Percentiles rank a stretch among this genome's conserved stretches.
Conservation (phyloP, 768 basidiomycete genomes). For the Phlebiopsis gigantea region DNA sequence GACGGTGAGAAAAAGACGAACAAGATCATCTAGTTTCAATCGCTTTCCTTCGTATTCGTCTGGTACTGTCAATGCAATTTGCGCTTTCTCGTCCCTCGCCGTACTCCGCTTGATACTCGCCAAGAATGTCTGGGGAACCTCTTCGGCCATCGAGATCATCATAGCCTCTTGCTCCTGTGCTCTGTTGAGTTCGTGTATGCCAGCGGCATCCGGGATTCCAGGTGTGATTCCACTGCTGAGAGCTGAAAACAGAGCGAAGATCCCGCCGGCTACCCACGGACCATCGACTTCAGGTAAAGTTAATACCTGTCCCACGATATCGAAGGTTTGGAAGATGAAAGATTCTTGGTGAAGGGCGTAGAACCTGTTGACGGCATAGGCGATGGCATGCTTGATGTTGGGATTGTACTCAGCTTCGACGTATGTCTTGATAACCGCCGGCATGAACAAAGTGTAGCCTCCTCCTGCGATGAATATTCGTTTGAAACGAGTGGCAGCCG, state of each 20-base stretch:
- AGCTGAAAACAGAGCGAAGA: slow-evolving; percentile 56
- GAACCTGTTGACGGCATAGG: slow-evolving; percentile 68
- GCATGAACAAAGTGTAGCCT: slow-evolving; percentile 74
- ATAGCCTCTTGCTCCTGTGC: slow-evolving; percentile 66
- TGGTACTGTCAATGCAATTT: slow-evolving; percentile 35
- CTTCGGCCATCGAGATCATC: slow-evolving; percentile 63
- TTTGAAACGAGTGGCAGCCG: slow-evolving; percentile 70
- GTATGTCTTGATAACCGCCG: slow-evolving; percentile 65
- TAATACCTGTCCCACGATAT: slow-evolving; percentile 51
- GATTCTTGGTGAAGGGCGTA: slow-evolving; percentile 68
- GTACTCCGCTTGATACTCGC: slow-evolving; percentile 41
- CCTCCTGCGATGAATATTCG: slow-evolving; percentile 70
- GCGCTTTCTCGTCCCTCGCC: slow-evolving; percentile 32
- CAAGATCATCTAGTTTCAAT: slow-evolving; percentile 59
- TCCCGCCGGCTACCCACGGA: slow-evolving; percentile 47
- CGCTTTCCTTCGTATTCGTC: slow-evolving; percentile 55
- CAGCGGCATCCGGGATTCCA: slow-evolving; percentile 51
- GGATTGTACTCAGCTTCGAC: slow-evolving; percentile 50
- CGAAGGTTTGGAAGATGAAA: slow-evolving; percentile 71
- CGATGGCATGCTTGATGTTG: slow-evolving; percentile 61
- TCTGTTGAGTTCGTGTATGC: slow-evolving; percentile 60
- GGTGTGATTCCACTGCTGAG: slow-evolving; percentile 38
- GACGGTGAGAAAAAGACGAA: slow-evolving; percentile 71
- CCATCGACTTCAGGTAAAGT: slow-evolving; percentile 43
- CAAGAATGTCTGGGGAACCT: slow-evolving; percentile 67